Conservation (phyloP, 169 alveolate species). For the Plasmodium malariae region DNA sequence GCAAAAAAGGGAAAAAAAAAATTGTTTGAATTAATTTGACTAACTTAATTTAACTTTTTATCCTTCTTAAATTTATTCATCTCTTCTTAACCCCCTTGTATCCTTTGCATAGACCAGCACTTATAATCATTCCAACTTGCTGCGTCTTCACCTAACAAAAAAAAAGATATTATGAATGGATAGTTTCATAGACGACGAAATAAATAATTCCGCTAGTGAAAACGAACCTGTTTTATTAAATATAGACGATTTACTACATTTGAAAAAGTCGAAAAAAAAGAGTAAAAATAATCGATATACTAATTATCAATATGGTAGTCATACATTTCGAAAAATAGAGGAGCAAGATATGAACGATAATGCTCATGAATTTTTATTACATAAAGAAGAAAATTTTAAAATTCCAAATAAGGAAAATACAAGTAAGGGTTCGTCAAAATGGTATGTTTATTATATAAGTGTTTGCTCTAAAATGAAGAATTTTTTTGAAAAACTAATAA, state of each 20-base stretch:
- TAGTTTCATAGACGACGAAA: constrained; percentile 62
- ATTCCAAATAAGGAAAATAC: neutral
- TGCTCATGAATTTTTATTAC: constrained; percentile 30
- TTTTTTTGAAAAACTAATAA: neutral
- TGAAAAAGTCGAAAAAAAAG: constrained; percentile 5
- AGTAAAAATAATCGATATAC: neutral
- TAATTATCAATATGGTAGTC: neutral
- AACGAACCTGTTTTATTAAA: constrained; percentile 62
- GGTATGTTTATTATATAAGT: neutral
- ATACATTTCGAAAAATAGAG: neutral
- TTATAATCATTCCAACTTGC: too few relatives aligned
- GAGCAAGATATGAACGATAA: constrained; percentile 16
- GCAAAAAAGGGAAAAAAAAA: too few relatives aligned
- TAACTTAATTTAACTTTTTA: too few relatives aligned
- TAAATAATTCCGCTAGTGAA: constrained; percentile 54
- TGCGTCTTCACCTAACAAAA: too few relatives aligned
- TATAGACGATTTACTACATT: constrained; percentile 16
- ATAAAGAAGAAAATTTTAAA: neutral
- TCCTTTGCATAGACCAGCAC: too few relatives aligned
- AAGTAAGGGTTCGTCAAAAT: neutral
- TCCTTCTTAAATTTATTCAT: too few relatives aligned
- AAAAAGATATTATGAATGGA: constrained; percentile 68
- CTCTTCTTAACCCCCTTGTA: too few relatives aligned
- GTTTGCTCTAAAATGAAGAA: neutral
- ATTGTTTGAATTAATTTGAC: too few relatives aligned